Conservation (phyloP, 345 rosid species). For the Bretschneidera sinensis region DNA sequence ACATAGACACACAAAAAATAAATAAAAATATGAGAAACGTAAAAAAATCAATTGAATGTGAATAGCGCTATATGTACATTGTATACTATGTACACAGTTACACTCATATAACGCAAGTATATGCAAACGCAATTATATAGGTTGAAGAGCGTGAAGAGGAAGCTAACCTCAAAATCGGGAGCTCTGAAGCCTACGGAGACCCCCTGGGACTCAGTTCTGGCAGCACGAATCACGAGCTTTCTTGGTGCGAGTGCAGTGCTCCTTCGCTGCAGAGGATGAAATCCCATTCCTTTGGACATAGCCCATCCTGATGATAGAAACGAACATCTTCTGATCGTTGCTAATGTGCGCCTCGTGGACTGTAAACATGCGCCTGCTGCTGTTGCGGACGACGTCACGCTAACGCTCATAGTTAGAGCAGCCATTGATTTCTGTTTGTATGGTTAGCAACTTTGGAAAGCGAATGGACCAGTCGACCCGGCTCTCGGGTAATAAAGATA, state of each 20-base stretch:
- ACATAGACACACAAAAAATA: neutral
- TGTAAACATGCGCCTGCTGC: conserved; percentile 16
- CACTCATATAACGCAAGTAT: too few species aligned
- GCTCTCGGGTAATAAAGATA: too few species aligned
- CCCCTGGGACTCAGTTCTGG: conserved; percentile 55
- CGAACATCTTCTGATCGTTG: conserved; percentile 9
- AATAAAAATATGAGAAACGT: too few species aligned
- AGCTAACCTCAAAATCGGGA: conserved; percentile 57
- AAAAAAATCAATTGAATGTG: neutral
- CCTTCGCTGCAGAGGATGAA: conserved; percentile 26
- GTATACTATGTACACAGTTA: too few species aligned
- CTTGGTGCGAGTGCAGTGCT: conserved; percentile 25
- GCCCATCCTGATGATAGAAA: conserved; percentile 19
- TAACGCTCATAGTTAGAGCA: conserved; percentile 1
- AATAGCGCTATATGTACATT: too few species aligned
- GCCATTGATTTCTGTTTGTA: conserved; percentile 22
- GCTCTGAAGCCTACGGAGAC: conserved; percentile 61
- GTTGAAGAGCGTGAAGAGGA: neutral
- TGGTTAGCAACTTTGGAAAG: too few species aligned
- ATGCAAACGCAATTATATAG: neutral
- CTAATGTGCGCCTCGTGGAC: conserved; percentile 12
- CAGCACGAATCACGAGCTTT: conserved; percentile 50
- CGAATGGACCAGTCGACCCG: too few species aligned
- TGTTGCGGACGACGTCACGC: conserved; percentile 17
- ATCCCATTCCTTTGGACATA: conserved; percentile 18